Evolutionary conservation across 2,329 filamentous ascomycete genomes (phyloP).

Genomic region (Alternaria atra): DNA sequence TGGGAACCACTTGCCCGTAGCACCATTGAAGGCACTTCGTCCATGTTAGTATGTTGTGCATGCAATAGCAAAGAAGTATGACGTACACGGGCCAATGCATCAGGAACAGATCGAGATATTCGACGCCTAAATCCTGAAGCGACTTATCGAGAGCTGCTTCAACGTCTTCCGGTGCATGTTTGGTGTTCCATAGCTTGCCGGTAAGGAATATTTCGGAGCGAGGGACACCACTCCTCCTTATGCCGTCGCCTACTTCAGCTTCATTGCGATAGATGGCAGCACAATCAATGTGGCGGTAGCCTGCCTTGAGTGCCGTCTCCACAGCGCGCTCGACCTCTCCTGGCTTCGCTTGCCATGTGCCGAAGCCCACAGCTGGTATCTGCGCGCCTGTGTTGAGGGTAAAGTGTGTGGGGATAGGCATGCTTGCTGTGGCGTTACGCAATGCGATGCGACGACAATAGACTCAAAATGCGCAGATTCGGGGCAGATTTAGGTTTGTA

Average conservation of each 20-base stretch:
- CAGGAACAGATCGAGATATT: constrained; percentile 73
- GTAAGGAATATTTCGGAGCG: constrained; percentile 75
- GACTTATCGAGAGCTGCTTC: constrained; percentile 66
- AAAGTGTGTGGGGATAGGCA: constrained; percentile 50
- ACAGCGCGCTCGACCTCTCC: constrained; percentile 69
- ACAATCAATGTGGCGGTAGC: constrained; percentile 79
- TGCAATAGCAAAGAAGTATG: too few relatives aligned
- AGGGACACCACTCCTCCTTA: constrained; percentile 69
- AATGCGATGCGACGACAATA: background rate
- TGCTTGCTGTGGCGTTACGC: constrained; percentile 6
- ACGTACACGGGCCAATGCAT: constrained; percentile 68
- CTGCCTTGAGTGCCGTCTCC: constrained; percentile 69
- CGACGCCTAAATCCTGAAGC: constrained; percentile 67
- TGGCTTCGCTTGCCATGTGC: constrained; percentile 78
- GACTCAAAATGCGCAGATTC: background rate
- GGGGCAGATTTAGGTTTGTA: background rate
- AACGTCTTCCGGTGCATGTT: constrained; percentile 71
- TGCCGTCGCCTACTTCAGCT: constrained; percentile 73
- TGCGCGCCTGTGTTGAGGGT: constrained; percentile 72
- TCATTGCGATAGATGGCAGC: constrained; percentile 81
- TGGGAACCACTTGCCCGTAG: constrained; percentile 47
- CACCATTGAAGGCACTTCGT: constrained; percentile 28
- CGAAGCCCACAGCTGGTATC: constrained; percentile 78
- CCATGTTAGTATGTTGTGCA: background rate
- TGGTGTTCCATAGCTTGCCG: constrained; percentile 82